These are phyloP conservation scores for Curvularia eragrostidis DNA, from an alignment of 2,329 filamentous ascomycete species.

Conservation along the genomic window DNA sequence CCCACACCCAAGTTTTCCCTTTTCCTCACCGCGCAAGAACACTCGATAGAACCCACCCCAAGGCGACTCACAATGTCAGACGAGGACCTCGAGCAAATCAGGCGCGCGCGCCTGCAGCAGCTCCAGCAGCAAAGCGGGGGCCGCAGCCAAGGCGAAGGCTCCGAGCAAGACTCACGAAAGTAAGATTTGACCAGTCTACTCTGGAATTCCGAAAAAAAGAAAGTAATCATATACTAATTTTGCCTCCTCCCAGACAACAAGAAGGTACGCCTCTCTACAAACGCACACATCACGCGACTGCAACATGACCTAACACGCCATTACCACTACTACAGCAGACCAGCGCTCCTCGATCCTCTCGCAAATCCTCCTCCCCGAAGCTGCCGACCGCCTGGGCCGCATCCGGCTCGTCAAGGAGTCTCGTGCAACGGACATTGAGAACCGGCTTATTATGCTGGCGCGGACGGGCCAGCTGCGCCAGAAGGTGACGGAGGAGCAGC, in stretches of 20 bases:
- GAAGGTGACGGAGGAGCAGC: conserved; percentile 89
- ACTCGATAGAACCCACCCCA: background rate
- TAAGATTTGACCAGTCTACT: conserved; percentile 12
- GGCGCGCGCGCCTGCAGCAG: conserved; percentile 90
- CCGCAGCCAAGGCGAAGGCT: conserved; percentile 60
- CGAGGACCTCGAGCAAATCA: conserved; percentile 78
- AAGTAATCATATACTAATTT: background rate
- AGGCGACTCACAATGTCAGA: conserved; percentile 62
- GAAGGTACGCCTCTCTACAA: conserved; percentile 20
- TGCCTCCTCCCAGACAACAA: conserved; percentile 22
- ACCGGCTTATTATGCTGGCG: conserved; percentile 89
- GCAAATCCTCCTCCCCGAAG: conserved; percentile 94
- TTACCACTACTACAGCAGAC: conserved; percentile 63
- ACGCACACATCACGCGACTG: conserved; percentile 21
- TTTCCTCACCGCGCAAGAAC: background rate
- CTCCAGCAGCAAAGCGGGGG: conserved; percentile 73
- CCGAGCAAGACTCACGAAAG: conserved; percentile 66
- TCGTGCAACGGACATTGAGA: conserved; percentile 88
- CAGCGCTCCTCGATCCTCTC: conserved; percentile 78
- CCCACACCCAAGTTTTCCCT: background rate
- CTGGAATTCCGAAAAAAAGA: background rate
- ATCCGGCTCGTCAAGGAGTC: conserved; percentile 96
- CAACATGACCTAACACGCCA: conserved; percentile 25
- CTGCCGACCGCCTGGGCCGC: conserved; percentile 88
- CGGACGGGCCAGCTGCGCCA: conserved; percentile 82